Evolutionary conservation across 352 stramenopile genomes (phyloP).

Genomic region (Pythium sukuiense): DNA sequence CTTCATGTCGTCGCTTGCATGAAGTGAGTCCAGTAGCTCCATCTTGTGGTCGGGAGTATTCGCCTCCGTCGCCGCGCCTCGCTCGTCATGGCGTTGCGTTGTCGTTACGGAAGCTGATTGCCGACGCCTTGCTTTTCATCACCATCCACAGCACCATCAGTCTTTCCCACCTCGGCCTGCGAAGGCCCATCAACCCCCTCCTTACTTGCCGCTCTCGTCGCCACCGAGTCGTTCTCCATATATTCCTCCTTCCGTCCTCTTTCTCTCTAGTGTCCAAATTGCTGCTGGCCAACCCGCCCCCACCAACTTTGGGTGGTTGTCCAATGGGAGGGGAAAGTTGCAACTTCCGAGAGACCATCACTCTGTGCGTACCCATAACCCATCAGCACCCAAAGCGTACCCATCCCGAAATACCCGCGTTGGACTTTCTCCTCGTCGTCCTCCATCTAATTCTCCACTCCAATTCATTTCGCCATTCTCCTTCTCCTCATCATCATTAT

Average conservation of each 20-base stretch:
- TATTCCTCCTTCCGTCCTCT: too few species aligned
- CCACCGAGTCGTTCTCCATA: too few species aligned
- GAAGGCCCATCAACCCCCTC: too few species aligned
- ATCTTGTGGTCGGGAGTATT: too few species aligned
- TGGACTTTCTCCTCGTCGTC: background rate
- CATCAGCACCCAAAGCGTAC: conserved; percentile 15
- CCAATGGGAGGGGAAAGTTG: conserved; percentile 2
- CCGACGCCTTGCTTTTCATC: too few species aligned
- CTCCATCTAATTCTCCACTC: background rate
- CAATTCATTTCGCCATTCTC: background rate
- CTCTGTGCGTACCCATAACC: conserved; percentile 8
- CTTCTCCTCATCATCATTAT: conserved; percentile 16
- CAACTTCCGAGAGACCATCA: conserved; percentile 17
- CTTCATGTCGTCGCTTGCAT: background rate
- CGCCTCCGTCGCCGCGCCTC: too few species aligned
- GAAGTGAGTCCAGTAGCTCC: background rate
- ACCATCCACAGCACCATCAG: too few species aligned
- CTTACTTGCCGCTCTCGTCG: too few species aligned
- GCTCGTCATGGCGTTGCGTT: background rate
- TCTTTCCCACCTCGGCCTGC: too few species aligned
- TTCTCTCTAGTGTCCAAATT: too few species aligned
- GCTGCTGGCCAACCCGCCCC: too few species aligned
- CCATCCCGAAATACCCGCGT: background rate
- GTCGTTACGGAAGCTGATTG: background rate
- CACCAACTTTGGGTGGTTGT: background rate